Base-by-base conservation (phyloP, 371 early-diverging fungal genomes). In the Synchytrium microbalum region DNA sequence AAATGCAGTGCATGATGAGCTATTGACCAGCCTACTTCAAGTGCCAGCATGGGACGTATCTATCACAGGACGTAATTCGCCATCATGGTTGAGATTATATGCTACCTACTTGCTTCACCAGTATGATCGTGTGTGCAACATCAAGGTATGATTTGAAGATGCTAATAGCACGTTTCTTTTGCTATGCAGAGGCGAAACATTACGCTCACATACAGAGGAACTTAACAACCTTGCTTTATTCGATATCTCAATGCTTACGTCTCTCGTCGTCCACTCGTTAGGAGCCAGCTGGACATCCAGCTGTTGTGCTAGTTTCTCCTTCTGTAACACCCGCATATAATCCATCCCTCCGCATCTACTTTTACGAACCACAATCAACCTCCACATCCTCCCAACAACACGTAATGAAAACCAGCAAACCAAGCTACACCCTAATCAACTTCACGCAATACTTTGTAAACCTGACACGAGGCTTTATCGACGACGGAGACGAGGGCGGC, bases 311-410 rank as follows among this genome's bases (percentile, higher is more conserved):
- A 24, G 72, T 73, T 23, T 46, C 66, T 23, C 70, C 73, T 5
- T 60, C 66, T 24, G 73, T 73, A 25, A 67, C 67, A 2, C 73
- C 73, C 3, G 67, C 64, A 24, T 71, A 68, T 64, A 71, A 73
- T 32, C 68, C 71, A 2, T 64, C 59, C 14, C 24, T 73, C 2
- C 62, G 73, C 2, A 62, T 64, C 3, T 71, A 61, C 60, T 32
- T 5, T 16, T 72, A 73, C 61, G n/a, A 68, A 55, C 13, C 46
- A 19, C 46, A 38, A 38, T 10, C 46, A 38, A 38, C 46, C 19
- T 5, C 46, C 46, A 38, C 46, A 38, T 38, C 46, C 5, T 38
- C 46, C 5, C 10, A 10, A 19, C 19, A 5, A 5, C 10, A 38
- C 10, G 19, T 19, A 38, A 10, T 19, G 19, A 5, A 5, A 38